phyloP scores from a whole-genome alignment of 164 flowering plant species.

The Vitis rupestris region DNA sequence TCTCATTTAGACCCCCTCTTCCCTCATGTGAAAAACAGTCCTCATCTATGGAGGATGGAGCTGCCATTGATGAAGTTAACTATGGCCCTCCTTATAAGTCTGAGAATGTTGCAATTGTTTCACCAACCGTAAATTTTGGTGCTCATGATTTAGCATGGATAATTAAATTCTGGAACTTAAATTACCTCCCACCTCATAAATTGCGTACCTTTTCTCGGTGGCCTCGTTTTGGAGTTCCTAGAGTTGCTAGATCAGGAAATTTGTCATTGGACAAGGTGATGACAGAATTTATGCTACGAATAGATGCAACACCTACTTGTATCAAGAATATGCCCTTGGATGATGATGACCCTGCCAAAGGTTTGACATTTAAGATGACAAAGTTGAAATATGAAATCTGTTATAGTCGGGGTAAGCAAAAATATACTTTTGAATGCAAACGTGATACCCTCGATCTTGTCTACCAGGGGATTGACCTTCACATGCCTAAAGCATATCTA shows the following conservation, averaged over 20 bases:
- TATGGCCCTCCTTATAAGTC: constrained; percentile 27
- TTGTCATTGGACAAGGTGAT: constrained; percentile 91
- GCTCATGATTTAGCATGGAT: constrained; percentile 99
- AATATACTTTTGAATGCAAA: constrained; percentile 82
- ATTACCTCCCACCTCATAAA: constrained; percentile 87
- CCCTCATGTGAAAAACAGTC: constrained; percentile 37
- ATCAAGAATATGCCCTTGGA: constrained; percentile 74
- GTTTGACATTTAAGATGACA: constrained; percentile 73
- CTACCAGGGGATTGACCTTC: constrained; percentile 92
- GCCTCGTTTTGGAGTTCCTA: constrained; percentile 95
- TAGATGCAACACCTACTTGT: constrained; percentile 76
- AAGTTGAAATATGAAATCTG: constrained; percentile 81
- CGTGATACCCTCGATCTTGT: constrained; percentile 94
- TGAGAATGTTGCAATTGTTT: constrained; percentile 31
- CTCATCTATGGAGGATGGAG: constrained; percentile 29
- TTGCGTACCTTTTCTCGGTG: constrained; percentile 87
- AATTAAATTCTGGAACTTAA: constrained; percentile 75
- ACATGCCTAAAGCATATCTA: constrained; percentile 65
- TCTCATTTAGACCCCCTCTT: constrained; percentile 63
- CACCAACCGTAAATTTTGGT: constrained; percentile 68
- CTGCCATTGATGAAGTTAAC: constrained; percentile 32
- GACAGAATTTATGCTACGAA: constrained; percentile 91
- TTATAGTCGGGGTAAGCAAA: constrained; percentile 80
- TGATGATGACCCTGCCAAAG: constrained; percentile 95
- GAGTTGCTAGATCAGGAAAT: constrained; percentile 89